A percentile compares a stretch with the other conserved stretches of the same genome.
Evolutionary conservation across 2,329 filamentous ascomycete genomes (phyloP).

Genomic region (Colletotrichum filicis): DNA sequence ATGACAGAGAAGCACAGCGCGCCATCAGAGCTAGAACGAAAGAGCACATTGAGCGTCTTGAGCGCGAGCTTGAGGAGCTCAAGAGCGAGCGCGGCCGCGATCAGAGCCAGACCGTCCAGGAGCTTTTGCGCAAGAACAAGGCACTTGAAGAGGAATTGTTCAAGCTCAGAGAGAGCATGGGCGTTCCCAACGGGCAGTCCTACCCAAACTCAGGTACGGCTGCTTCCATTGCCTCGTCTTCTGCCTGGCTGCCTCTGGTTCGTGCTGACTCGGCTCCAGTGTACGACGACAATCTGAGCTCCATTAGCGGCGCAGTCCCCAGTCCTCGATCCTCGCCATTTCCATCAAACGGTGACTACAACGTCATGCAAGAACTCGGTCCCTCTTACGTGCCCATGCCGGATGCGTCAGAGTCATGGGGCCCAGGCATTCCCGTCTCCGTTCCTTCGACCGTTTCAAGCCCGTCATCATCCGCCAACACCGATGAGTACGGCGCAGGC

Average conservation of each 20-base stretch:
- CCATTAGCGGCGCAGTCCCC: slow-evolving; percentile 51
- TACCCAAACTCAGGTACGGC: slow-evolving; percentile 55
- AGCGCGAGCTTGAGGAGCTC: slow-evolving; percentile 80
- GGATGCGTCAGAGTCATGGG: slow-evolving; percentile 59
- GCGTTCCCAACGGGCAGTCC: slow-evolving; percentile 52
- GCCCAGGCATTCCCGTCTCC: slow-evolving; percentile 54
- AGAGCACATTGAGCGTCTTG: slow-evolving; percentile 83
- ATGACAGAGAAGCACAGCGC: slow-evolving; percentile 90
- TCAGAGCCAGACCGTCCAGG: slow-evolving; percentile 62
- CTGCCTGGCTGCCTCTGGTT: slow-evolving; percentile 32
- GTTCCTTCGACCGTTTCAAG: slow-evolving; percentile 62
- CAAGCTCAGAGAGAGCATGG: slow-evolving; percentile 56
- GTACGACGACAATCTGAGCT: slow-evolving; percentile 54
- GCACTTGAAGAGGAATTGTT: slow-evolving; percentile 64
- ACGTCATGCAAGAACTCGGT: slow-evolving; percentile 53
- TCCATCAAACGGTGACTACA: slow-evolving; percentile 55
- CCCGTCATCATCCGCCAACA: slow-evolving; percentile 59
- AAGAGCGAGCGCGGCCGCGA: slow-evolving; percentile 60
- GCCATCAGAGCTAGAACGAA: slow-evolving; percentile 89
- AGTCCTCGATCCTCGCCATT: slow-evolving; percentile 59
- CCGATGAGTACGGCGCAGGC: slow-evolving; percentile 57
- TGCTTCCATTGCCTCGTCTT: slow-evolving; percentile 34
- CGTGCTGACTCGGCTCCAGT: slow-evolving; percentile 43
- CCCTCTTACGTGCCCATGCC: slow-evolving; percentile 52
- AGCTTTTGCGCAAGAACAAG: slow-evolving; percentile 62